A percentile compares a stretch with the other conserved stretches of the same genome.
These are phyloP conservation scores for Phytophthora vignae DNA, from an alignment of 352 stramenopile species.

Conservation along the genomic window DNA sequence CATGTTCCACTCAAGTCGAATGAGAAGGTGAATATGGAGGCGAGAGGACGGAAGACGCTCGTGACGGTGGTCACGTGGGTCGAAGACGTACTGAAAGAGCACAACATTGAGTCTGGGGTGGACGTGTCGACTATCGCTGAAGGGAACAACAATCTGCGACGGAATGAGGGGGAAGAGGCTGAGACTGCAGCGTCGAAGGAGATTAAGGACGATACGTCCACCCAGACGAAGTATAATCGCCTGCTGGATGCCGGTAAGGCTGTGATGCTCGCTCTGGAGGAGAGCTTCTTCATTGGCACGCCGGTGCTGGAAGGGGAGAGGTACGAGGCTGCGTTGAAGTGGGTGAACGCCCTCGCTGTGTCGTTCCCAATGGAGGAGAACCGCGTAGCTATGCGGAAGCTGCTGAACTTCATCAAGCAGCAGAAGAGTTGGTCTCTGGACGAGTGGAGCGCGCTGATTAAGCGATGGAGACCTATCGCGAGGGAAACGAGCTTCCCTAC, in stretches of 20 bases:
- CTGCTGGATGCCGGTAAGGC: slow-evolving; percentile 65
- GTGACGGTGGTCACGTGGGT: slow-evolving; percentile 66
- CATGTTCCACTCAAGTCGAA: slow-evolving; percentile 54
- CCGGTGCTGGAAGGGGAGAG: slow-evolving; percentile 56
- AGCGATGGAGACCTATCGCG: slow-evolving; percentile 53
- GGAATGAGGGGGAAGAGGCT: slow-evolving; percentile 46
- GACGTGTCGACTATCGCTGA: slow-evolving; percentile 29
- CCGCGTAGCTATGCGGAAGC: slow-evolving; percentile 47
- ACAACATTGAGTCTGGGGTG: slow-evolving; percentile 53
- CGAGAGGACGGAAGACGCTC: slow-evolving; percentile 43
- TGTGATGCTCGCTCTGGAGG: slow-evolving; percentile 66
- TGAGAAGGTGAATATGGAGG: slow-evolving; percentile 29
- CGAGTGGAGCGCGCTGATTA: slow-evolving; percentile 57
- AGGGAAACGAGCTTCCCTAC: slow-evolving; percentile 56
- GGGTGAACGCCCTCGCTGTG: slow-evolving; percentile 53
- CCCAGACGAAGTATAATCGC: slow-evolving; percentile 64
- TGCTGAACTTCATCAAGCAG: slow-evolving; percentile 42
- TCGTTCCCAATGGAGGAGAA: slow-evolving; percentile 74
- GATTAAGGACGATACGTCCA: slow-evolving; percentile 26
- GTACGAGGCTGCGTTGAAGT: slow-evolving; percentile 62
- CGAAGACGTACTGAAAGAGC: slow-evolving; percentile 51
- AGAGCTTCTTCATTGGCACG: slow-evolving; percentile 69
- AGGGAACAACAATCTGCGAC: slow-evolving; percentile 52
- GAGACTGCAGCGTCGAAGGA: slow-evolving; percentile 30
- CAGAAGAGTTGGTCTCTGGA: slow-evolving; percentile 47